phyloP scores from a whole-genome alignment of 1,284 basidiomycete genomes.

The Ustilago curta region DNA sequence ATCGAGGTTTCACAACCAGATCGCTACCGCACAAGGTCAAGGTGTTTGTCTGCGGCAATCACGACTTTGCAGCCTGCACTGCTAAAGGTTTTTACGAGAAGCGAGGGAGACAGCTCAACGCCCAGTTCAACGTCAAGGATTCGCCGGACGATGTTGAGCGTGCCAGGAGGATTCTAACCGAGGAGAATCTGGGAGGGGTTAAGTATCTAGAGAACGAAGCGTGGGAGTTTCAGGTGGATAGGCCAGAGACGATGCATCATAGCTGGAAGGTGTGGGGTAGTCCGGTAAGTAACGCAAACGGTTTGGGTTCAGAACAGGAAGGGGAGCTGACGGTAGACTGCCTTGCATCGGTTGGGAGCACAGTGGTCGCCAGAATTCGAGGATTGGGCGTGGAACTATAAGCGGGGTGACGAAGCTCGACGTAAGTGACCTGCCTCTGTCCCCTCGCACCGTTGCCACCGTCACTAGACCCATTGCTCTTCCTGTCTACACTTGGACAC shows the following conservation, averaged over 20 bases:
- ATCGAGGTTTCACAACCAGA: neutral
- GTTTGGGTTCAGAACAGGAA: neutral
- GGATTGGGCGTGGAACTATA: conserved; percentile 57
- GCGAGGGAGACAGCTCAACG: conserved; percentile 35
- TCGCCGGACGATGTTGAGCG: conserved; percentile 15
- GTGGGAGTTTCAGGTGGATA: conserved; percentile 22
- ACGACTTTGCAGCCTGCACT: conserved; percentile 43
- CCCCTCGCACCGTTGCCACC: neutral
- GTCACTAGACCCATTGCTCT: neutral
- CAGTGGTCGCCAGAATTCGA: conserved; percentile 49
- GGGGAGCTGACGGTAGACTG: neutral
- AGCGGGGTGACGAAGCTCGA: conserved; percentile 16
- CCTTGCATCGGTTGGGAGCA: neutral
- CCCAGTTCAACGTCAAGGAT: conserved; percentile 15
- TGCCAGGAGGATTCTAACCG: conserved; percentile 5
- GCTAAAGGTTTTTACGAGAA: conserved; percentile 23
- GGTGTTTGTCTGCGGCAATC: conserved; percentile 49
- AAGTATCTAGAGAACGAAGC: conserved; percentile 37
- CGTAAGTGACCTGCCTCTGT: neutral
- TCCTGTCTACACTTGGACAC: neutral
- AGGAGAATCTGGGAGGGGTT: conserved; percentile 1
- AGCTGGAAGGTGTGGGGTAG: conserved; percentile 46
- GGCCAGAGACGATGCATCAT: conserved; percentile 17
- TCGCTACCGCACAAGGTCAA: conserved; percentile 38
- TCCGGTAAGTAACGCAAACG: conserved; percentile 9